phyloP scores from a whole-genome alignment of 495 filamentous ascomycete species.

The Pyronema omphalodes region DNA sequence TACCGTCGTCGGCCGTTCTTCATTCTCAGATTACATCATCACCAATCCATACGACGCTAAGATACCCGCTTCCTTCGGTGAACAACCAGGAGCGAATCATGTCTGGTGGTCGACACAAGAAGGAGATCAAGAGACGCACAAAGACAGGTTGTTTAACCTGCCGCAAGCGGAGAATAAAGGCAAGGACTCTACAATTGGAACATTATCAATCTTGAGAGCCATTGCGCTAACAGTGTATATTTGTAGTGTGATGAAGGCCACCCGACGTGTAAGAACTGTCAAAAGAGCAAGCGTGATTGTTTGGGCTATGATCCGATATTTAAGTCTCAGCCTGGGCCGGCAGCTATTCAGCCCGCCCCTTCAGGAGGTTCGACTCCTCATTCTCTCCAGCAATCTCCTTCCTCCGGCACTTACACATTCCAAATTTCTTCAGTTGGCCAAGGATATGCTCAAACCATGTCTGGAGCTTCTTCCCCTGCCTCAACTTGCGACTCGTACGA shows the following conservation, averaged over 20 bases:
- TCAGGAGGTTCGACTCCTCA: conserved; percentile 19
- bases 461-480: conserved; percentile 18
- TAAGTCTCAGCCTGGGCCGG: conserved; percentile 63
- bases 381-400: neutral
- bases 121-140: conserved; percentile 95
- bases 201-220: conserved; percentile 10
- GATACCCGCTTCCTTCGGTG: conserved; percentile 39
- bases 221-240: conserved; percentile 4
- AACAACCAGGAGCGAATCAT: conserved; percentile 44
- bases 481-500: conserved; percentile 36
- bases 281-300: conserved; percentile 95
- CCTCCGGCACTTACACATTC: neutral
- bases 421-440: conserved; percentile 31
- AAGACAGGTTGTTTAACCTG: conserved; percentile 97
- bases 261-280: conserved; percentile 88
- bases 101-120: conserved; percentile 74
- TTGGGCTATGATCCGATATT: conserved; percentile 97
- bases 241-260: conserved; percentile 87
- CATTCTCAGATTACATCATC: conserved; percentile 24
- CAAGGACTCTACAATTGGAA: conserved; percentile 28
- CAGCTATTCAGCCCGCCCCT: conserved; percentile 58
- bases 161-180: conserved; percentile 95
- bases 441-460: conserved; percentile 16
- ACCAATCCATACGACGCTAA: conserved; percentile 32
- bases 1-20: conserved; percentile 13